Conservation (phyloP, 2,329 filamentous ascomycete genomes). For the Piedraia hortae region DNA sequence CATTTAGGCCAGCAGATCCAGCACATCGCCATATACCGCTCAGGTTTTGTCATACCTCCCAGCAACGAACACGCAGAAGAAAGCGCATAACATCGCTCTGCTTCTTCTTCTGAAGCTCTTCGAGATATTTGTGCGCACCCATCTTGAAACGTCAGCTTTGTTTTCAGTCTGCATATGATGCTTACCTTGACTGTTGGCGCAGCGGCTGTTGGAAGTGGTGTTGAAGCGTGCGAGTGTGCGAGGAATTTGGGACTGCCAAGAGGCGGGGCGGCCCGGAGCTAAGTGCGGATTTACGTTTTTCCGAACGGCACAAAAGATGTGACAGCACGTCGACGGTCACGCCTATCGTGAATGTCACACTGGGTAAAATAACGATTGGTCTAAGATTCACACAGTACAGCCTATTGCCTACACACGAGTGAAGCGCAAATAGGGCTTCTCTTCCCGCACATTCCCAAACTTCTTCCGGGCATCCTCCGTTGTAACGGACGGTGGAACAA, state of each 20-base stretch:
- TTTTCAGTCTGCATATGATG: not conserved
- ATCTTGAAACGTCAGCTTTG: slow-evolving; percentile 27
- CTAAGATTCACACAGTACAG: too few relatives aligned
- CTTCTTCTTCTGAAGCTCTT: slow-evolving; percentile 99
- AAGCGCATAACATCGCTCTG: slow-evolving; percentile 99
- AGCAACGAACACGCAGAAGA: slow-evolving; percentile 98
- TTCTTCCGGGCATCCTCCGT: slow-evolving; percentile 68
- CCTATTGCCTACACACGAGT: too few relatives aligned
- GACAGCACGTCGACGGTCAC: too few relatives aligned
- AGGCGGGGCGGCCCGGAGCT: too few relatives aligned
- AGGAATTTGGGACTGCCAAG: too few relatives aligned
- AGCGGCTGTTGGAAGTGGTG: too few relatives aligned
- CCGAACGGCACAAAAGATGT: too few relatives aligned
- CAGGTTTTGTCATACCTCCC: slow-evolving; percentile 44
- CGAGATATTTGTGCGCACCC: slow-evolving; percentile 99
- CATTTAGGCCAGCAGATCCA: too few relatives aligned
- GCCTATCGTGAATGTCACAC: too few relatives aligned
- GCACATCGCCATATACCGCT: slow-evolving; percentile 10
- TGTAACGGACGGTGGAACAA: slow-evolving; percentile 59
- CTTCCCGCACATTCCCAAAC: slow-evolving; percentile 43
- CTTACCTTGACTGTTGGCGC: slow-evolving; percentile 1
- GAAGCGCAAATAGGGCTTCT: slow-evolving; percentile 45
- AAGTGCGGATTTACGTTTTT: too few relatives aligned
- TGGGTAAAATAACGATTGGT: too few relatives aligned
- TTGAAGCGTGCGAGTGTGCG: too few relatives aligned